Conservation (phyloP, 1,284 basidiomycete species). For the Ganoderma boninense region DNA sequence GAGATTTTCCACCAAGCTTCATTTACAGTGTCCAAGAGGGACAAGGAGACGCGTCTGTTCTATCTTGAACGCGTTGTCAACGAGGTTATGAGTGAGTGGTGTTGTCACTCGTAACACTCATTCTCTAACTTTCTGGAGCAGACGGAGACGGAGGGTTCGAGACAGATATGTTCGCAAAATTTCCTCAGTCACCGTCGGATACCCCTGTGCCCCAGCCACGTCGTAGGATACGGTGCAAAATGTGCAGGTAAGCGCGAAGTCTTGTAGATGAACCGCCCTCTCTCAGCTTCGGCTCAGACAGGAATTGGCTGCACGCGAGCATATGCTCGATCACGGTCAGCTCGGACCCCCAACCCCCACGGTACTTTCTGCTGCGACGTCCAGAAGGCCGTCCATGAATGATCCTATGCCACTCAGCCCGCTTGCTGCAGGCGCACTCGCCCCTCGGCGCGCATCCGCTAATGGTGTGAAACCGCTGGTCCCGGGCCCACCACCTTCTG, state of each 20-base stretch:
- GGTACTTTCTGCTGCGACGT: slow-evolving; percentile 55
- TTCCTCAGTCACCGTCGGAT: slow-evolving; percentile 71
- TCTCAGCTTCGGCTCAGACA: slow-evolving; percentile 55
- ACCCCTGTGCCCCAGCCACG: slow-evolving; percentile 72
- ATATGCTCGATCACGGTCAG: slow-evolving; percentile 92
- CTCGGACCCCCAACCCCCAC: slow-evolving; percentile 71
- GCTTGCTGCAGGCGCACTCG: slow-evolving; percentile 20
- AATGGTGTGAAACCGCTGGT: slow-evolving; percentile 18
- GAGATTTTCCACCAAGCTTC: slow-evolving; percentile 79
- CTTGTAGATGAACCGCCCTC: background rate
- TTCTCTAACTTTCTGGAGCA: slow-evolving; percentile 41
- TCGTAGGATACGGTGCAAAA: slow-evolving; percentile 86
- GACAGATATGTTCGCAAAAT: slow-evolving; percentile 79
- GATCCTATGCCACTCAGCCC: slow-evolving; percentile 33
- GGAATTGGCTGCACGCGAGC: slow-evolving; percentile 87
- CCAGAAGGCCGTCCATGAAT: slow-evolving; percentile 54
- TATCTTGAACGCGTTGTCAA: slow-evolving; percentile 80
- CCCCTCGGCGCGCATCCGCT: slow-evolving; percentile 20
- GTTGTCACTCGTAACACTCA: background rate
- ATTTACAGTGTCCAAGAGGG: slow-evolving; percentile 72
- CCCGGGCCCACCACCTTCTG: slow-evolving; percentile 19
- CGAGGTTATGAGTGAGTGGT: slow-evolving; percentile 77
- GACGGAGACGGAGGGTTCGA: slow-evolving; percentile 76
- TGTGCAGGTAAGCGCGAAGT: slow-evolving; percentile 75
- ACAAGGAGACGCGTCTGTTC: slow-evolving; percentile 80